Conservation (phyloP, 192 early-diverging fungal genomes). For the Phycomyces nitens region DNA sequence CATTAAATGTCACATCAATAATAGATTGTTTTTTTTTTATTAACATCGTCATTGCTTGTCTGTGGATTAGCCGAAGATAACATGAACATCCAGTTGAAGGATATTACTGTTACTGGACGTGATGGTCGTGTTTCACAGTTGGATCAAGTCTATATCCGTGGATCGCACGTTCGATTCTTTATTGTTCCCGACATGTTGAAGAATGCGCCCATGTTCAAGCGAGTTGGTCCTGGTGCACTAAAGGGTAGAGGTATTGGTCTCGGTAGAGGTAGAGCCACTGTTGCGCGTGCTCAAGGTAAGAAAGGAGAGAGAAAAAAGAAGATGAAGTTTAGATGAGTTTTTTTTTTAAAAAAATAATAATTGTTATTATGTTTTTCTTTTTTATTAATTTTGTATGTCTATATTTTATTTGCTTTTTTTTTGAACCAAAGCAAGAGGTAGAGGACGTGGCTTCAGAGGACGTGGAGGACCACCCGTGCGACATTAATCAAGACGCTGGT, state of each 20-base stretch:
- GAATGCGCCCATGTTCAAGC: slow-evolving; percentile 99
- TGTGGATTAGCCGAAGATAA: slow-evolving; percentile 83
- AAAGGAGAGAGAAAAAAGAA: slow-evolving; percentile 1
- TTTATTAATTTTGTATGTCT: neutral
- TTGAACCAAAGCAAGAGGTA: slow-evolving; percentile 16
- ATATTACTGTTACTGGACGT: slow-evolving; percentile 88
- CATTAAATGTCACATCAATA: neutral
- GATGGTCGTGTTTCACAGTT: slow-evolving; percentile 90
- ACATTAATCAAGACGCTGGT: slow-evolving; percentile 7
- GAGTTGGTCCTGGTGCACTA: slow-evolving; percentile 75
- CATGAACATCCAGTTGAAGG: slow-evolving; percentile 97
- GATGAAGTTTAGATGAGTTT: neutral
- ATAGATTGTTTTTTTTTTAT: neutral
- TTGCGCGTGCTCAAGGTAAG: slow-evolving; percentile 71
- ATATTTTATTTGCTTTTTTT: neutral
- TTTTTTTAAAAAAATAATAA: too few species aligned
- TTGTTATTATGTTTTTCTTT: neutral
- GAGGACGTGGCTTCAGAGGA: slow-evolving; percentile 24
- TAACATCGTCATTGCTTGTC: neutral
- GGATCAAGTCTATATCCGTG: slow-evolving; percentile 95
- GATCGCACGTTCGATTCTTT: slow-evolving; percentile 88
- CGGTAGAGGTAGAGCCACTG: slow-evolving; percentile 75
- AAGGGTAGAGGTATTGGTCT: slow-evolving; percentile 83
- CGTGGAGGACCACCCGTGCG: slow-evolving; percentile 10
- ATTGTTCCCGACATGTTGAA: slow-evolving; percentile 99